Evolutionary conservation across 192 early-diverging fungal genomes (phyloP), one percentile per base, ranked within the genome.

Genomic region (Backusella morwellensis): DNA sequence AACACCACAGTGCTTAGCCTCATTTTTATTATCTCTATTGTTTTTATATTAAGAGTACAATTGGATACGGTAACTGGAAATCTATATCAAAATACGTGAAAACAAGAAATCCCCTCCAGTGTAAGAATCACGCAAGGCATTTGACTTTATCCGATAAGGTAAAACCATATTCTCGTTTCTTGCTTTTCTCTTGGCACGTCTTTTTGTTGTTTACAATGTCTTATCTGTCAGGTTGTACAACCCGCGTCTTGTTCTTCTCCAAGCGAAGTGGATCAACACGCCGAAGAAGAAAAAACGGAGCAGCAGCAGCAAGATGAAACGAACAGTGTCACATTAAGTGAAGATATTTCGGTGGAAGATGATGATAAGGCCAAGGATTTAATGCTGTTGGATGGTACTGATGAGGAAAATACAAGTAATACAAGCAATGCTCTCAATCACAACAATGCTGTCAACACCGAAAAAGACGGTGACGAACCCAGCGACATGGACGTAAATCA

Each of bases 51-150:
- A 44, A 44, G 15, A 90, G 89, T 70, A 59, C 77, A 38, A 82
- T 84, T 76, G 88, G 90, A 6, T 85, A 86, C 56, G 90, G 87
- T 47, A 85, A 88, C 42, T 92, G 89, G 91, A 88, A 85, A 52
- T 70, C 77, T 7, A 85, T 90, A 38, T 81, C 88, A 15, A 79
- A 82, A 17, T 80, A 79, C 15, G 84, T 92, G 44, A 76, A 80
- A 8, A 88, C 87, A 7, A 76, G 89, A 15, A 91, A 85, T 52
- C 78, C 88, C 6, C 76, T 90, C 14, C 91, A 92, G 75, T 85
- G 88, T 68, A 91, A 90, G 63, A 91, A 90, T 23, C 88, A 89
- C 74, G 89, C 87, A 29, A 83, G 91, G 56, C 88, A 90, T 73
- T 70, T 89, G 34, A 73, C 83, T 2, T 66, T 83, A 36, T 88